These are phyloP conservation scores for Fusarium paranaense DNA, from an alignment of 2,329 filamentous ascomycete genomes.

Conservation along the genomic window DNA sequence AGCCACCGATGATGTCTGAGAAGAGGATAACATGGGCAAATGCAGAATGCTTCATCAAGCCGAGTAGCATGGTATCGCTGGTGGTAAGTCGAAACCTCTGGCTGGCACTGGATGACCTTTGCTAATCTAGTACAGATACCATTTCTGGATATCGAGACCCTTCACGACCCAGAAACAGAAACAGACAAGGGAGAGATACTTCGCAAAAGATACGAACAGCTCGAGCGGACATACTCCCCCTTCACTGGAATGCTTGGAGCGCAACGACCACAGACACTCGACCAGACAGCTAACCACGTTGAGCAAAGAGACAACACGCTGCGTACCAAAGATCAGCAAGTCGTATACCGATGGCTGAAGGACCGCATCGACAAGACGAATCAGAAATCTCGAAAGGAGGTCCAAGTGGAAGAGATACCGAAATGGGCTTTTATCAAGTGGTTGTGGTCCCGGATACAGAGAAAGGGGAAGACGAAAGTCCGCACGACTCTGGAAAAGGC, in stretches of 20 bases:
- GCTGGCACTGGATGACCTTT: rapidly evolving
- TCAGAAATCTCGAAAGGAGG: background rate
- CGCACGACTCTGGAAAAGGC: background rate
- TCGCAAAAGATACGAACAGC: background rate
- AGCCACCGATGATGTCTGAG: background rate
- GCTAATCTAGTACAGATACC: background rate
- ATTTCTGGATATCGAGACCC: background rate
- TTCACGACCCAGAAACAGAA: background rate
- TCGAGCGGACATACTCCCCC: background rate
- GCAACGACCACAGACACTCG: background rate
- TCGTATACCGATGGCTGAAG: background rate
- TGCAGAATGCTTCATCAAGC: background rate
- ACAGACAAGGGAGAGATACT: background rate
- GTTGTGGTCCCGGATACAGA: background rate
- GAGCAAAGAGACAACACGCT: background rate
- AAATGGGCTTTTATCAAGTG: background rate
- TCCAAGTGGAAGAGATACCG: background rate
- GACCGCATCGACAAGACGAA: background rate
- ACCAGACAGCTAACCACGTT: background rate
- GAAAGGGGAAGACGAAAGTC: background rate
- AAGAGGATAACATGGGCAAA: background rate
- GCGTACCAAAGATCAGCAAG: background rate
- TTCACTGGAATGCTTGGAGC: background rate
- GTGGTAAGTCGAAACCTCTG: background rate
- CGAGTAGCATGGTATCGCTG: background rate